phyloP scores from a whole-genome alignment of 2,329 filamentous ascomycete species.

The Tolypocladium endophyticum region DNA sequence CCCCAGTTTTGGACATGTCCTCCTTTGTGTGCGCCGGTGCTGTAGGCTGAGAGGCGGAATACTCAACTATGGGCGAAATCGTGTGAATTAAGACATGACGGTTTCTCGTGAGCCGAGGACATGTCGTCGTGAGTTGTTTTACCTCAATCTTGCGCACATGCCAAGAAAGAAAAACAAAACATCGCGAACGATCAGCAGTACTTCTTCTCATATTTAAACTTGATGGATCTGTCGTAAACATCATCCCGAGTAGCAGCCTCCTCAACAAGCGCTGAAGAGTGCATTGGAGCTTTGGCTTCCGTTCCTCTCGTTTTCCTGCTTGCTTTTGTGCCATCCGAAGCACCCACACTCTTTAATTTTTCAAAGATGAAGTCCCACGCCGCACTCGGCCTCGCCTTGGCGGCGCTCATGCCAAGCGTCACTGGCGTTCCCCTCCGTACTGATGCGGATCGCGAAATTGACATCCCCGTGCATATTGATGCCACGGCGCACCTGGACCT shows the following conservation, averaged over 20 bases:
- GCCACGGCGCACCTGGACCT: neutral
- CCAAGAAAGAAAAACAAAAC: neutral
- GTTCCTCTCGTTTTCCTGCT: neutral
- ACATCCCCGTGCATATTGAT: neutral
- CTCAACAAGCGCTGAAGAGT: neutral
- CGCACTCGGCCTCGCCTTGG: neutral
- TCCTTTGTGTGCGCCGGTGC: too few relatives aligned
- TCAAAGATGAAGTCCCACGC: neutral
- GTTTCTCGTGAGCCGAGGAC: neutral
- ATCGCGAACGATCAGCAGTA: neutral
- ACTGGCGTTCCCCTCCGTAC: neutral
- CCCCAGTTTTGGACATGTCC: neutral
- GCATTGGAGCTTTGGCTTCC: neutral
- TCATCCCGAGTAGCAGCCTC: neutral
- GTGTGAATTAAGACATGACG: neutral
- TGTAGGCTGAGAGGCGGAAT: neutral
- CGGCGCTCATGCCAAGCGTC: neutral
- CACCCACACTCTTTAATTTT: neutral
- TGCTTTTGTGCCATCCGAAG: neutral
- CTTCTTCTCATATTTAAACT: neutral
- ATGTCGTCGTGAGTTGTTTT: too few relatives aligned
- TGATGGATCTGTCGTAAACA: neutral
- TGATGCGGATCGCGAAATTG: neutral
- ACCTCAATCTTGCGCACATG: neutral
- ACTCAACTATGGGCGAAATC: neutral